These are phyloP conservation scores for Monosporascus sp. DNA, from an alignment of 2,329 filamentous ascomycete genomes.

Conservation along the genomic window DNA sequence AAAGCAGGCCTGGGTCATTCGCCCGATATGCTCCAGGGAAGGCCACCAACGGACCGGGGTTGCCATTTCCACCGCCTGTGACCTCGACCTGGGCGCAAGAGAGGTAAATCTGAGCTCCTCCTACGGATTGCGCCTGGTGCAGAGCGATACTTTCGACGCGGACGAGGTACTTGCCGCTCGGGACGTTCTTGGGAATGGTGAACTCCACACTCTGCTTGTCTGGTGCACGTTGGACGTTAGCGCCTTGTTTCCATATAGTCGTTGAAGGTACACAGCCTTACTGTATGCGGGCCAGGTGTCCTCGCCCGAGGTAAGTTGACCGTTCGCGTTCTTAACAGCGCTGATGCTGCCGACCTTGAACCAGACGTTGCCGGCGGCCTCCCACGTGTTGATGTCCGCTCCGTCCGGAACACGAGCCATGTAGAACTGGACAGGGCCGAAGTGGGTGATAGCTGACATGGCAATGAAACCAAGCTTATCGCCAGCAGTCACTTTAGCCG, in stretches of 20 bases:
- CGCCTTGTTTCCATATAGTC: not conserved
- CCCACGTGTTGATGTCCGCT: slow-evolving; percentile 27
- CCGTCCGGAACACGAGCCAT: slow-evolving; percentile 26
- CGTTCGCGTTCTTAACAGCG: slow-evolving; percentile 10
- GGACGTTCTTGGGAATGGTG: slow-evolving; percentile 26
- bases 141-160: slow-evolving; percentile 31
- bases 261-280: not conserved
- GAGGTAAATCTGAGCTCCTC: slow-evolving; percentile 30
- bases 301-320: slow-evolving; percentile 15
- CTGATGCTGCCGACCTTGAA: slow-evolving; percentile 27
- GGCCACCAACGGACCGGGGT: slow-evolving; percentile 20
- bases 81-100: slow-evolving; percentile 27
- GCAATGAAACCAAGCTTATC: slow-evolving; percentile 24
- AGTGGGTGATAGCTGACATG: slow-evolving; percentile 23
- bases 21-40: slow-evolving; percentile 28
- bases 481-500: slow-evolving; percentile 24
- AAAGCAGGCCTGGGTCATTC: slow-evolving; percentile 21
- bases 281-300: slow-evolving; percentile 22
- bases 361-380: slow-evolving; percentile 28
- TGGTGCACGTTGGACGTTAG: slow-evolving; percentile 2
- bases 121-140: slow-evolving; percentile 25
- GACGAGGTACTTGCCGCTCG: slow-evolving; percentile 31
- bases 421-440: slow-evolving; percentile 29
- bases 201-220: slow-evolving; percentile 25
- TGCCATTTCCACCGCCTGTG: slow-evolving; percentile 23